phyloP scores from a whole-genome alignment of 1,284 basidiomycete species.

The Pholiota adiposa region DNA sequence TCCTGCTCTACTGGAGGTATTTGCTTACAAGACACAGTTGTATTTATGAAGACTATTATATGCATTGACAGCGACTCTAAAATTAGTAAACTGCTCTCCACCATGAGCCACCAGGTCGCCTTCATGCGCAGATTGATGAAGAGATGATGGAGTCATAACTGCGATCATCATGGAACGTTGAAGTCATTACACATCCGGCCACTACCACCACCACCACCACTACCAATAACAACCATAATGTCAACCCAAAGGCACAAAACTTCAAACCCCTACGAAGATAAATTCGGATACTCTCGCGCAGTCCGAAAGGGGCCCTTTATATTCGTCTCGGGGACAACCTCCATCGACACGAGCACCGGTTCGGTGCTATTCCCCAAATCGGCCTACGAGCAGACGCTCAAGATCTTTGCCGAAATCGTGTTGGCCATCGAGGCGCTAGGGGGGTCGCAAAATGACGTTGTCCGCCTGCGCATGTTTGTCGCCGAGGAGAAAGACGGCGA shows the following conservation, averaged over 20 bases:
- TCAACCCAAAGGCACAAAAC: conserved; percentile 27
- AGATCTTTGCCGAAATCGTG: conserved; percentile 47
- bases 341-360: conserved; percentile 46
- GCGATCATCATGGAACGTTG: no score
- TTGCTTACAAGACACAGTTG: no score
- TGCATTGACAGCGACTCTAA: background rate
- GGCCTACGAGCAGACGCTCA: conserved; percentile 46
- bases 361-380: conserved; percentile 43
- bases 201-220: background rate
- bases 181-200: background rate
- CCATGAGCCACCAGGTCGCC: background rate
- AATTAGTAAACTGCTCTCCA: background rate
- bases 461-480: conserved; percentile 54
- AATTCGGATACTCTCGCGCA: conserved; percentile 54
- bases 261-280: conserved; percentile 51
- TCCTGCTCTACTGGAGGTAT: no score
- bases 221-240: background rate
- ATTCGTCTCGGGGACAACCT: conserved; percentile 55
- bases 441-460: conserved; percentile 45
- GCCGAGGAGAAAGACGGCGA: conserved; percentile 40
- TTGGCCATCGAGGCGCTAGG: conserved; percentile 44
- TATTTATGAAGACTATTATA: background rate
- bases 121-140: background rate
- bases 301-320: conserved; percentile 52
- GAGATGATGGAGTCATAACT: background rate